These are phyloP conservation scores for Aspergillus oerlinghausenensis DNA, from an alignment of 2,329 filamentous ascomycete genomes.

Conservation along the genomic window DNA sequence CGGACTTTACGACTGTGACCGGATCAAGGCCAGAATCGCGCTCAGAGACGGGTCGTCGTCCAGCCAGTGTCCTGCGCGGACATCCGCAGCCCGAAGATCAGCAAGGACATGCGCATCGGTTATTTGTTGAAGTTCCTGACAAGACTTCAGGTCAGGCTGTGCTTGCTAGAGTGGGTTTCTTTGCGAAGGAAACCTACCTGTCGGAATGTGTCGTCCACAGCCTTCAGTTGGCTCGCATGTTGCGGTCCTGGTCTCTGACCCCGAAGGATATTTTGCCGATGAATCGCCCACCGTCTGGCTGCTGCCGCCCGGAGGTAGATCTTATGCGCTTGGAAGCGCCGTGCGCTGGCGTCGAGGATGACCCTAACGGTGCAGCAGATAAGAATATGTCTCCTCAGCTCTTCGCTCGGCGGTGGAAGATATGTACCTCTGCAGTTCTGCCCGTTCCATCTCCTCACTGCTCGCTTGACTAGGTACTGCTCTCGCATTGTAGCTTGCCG, in stretches of 20 bases:
- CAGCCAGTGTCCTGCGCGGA: conserved; percentile 57
- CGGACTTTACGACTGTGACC: conserved; percentile 26
- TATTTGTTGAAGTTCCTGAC: conserved; percentile 53
- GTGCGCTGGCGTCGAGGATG: conserved; percentile 55
- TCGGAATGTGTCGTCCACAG: conserved; percentile 45
- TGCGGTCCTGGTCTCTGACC: conserved; percentile 46
- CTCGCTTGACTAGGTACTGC: conserved; percentile 38
- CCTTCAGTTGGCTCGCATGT: conserved; percentile 47
- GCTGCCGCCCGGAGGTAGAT: conserved; percentile 57
- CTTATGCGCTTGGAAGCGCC: conserved; percentile 59
- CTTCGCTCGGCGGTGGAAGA: background rate
- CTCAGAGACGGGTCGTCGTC: conserved; percentile 55
- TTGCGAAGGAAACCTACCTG: conserved; percentile 36
- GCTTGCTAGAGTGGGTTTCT: background rate
- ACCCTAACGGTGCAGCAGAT: conserved; percentile 40
- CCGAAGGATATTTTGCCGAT: conserved; percentile 48
- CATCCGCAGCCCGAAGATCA: conserved; percentile 52
- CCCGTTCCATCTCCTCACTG: conserved; percentile 52
- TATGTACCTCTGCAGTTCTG: conserved; percentile 51
- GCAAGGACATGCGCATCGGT: conserved; percentile 55
- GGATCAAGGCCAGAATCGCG: conserved; percentile 46
- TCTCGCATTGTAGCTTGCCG: conserved; percentile 48
- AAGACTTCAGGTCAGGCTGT: background rate
- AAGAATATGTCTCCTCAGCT: background rate
- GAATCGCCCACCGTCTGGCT: conserved; percentile 55